phyloP scores from a whole-genome alignment of 2,329 filamentous ascomycete genomes.

The Tolypocladium cylindrosporum region DNA sequence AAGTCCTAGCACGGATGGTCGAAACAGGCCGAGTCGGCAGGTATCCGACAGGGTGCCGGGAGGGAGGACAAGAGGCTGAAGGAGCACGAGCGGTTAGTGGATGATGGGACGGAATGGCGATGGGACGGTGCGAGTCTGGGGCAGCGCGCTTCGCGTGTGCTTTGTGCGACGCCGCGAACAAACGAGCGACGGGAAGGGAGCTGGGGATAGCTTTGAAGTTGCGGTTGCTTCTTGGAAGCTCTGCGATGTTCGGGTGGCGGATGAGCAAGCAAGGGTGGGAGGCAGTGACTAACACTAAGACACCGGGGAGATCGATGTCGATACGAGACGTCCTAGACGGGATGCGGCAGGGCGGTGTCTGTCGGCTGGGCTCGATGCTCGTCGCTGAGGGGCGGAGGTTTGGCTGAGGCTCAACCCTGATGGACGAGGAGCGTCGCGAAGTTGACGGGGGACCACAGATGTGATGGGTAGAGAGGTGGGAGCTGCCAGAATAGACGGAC shows the following conservation, averaged over 20 bases:
- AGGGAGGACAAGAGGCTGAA: constrained; percentile 12
- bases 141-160: not conserved
- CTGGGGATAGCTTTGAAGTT: not conserved
- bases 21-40: constrained; percentile 12
- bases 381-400: not conserved
- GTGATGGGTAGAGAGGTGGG: not conserved
- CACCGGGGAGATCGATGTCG: not conserved
- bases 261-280: not conserved
- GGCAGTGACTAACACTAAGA: constrained; percentile 7
- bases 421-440: not conserved
- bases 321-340: not conserved
- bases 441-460: not conserved
- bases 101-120: not conserved
- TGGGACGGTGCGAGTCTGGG: not conserved
- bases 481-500: not conserved
- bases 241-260: constrained; percentile 3
- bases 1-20: constrained; percentile 9
- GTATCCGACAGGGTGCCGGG: constrained; percentile 21
- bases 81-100: constrained; percentile 10
- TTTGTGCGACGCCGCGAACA: not conserved
- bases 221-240: constrained; percentile 1
- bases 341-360: not conserved
- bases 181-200: not conserved
- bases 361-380: not conserved
- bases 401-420: not conserved